Conservation (phyloP, 768 basidiomycete genomes). For the Serpula lacrymans region DNA sequence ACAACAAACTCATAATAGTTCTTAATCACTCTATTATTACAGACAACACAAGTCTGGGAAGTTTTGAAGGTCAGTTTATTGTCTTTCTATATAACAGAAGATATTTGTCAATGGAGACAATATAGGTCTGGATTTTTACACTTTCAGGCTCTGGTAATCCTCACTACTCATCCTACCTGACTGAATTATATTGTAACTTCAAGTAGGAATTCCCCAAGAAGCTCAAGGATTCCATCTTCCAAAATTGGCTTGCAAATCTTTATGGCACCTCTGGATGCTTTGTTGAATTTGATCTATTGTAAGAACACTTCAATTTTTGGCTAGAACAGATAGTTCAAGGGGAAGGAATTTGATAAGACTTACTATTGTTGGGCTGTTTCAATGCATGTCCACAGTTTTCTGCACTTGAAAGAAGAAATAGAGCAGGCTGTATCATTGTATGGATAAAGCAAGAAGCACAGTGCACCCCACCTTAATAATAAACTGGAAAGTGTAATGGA, state of each 20-base stretch:
- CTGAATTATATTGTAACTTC: conserved; percentile 24
- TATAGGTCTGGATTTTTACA: conserved; percentile 18
- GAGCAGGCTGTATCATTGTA: conserved; percentile 6
- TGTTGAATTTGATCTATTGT: conserved; percentile 27
- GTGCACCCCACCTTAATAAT: neutral
- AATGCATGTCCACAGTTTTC: conserved; percentile 20
- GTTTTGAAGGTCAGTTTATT: conserved; percentile 22
- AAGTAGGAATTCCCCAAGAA: conserved; percentile 16
- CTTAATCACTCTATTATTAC: too few relatives aligned
- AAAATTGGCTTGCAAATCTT: conserved; percentile 28
- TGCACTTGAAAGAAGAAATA: conserved; percentile 18
- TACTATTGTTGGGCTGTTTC: conserved; percentile 19
- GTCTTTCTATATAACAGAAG: too few relatives aligned
- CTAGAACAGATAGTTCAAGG: conserved; percentile 17
- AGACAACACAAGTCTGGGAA: conserved; percentile 23
- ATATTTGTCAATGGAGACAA: too few relatives aligned
- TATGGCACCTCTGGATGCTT: conserved; percentile 18
- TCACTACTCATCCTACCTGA: conserved; percentile 21
- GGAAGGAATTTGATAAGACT: conserved; percentile 16
- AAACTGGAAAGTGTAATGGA: neutral
- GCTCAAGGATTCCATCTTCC: conserved; percentile 17
- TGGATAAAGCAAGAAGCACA: neutral
- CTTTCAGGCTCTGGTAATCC: conserved; percentile 22
- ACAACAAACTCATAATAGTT: too few relatives aligned
- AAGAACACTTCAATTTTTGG: conserved; percentile 29